phyloP scores from a whole-genome alignment of 805 yeast species.

The Candida jianshihensis region DNA sequence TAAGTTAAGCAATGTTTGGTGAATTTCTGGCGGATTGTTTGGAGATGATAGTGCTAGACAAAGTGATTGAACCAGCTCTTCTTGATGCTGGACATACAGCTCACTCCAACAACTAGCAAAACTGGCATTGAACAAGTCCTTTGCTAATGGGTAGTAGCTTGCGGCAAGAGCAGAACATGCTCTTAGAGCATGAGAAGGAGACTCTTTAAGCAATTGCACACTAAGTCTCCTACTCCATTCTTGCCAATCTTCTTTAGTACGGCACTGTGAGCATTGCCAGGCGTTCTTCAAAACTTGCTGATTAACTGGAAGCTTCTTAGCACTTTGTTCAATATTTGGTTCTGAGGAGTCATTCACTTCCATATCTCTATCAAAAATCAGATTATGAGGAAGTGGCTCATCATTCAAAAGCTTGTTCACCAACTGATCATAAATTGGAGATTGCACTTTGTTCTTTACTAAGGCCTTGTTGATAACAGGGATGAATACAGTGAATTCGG shows the following conservation, averaged over 20 bases:
- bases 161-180: constrained; percentile 90
- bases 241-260: constrained; percentile 95
- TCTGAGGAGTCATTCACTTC: constrained; percentile 25
- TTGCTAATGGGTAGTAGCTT: constrained; percentile 80
- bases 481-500: constrained; percentile 77
- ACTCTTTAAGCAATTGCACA: constrained; percentile 79
- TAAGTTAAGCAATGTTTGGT: constrained; percentile 79
- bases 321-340: constrained; percentile 55
- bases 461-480: constrained; percentile 71
- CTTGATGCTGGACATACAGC: constrained; percentile 80
- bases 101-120: constrained; percentile 96
- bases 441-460: constrained; percentile 56
- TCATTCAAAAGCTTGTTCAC: constrained; percentile 72
- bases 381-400: constrained; percentile 77
- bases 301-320: constrained; percentile 68
- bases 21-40: constrained; percentile 91
- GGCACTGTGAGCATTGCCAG: constrained; percentile 87
- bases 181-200: constrained; percentile 89
- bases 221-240: constrained; percentile 91
- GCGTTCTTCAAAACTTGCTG: constrained; percentile 62
- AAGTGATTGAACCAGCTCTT: constrained; percentile 77
- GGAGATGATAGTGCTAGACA: constrained; percentile 86
- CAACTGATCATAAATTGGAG: constrained; percentile 71
- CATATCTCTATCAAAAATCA: constrained; percentile 61
- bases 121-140: constrained; percentile 87